Base-by-base conservation (phyloP, 2,329 filamentous ascomycete species). In the Chalara sp. region DNA sequence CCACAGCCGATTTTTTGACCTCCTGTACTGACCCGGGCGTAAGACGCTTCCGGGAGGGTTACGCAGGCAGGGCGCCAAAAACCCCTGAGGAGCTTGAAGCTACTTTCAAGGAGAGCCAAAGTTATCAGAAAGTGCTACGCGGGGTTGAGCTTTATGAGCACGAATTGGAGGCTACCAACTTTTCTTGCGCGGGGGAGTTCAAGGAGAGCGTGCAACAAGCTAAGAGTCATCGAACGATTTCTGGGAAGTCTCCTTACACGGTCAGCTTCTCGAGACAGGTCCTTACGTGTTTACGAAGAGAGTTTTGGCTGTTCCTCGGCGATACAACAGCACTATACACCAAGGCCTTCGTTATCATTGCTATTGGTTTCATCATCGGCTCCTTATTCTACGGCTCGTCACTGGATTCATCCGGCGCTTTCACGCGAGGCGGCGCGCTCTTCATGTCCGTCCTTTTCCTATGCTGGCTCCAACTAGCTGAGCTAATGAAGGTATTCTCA, bases 301-400 rank as follows among this genome's bases (percentile, higher is more conserved):
- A 93, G 66, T 83, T 89, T 53, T 90, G 87, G 84, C 76, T 95
- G 32, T 79, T 90, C 31, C 78, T 80, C 63, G 87, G 87, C 39
- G 87, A 95, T 67, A 83, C 77, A 53, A 83, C 82, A 1, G 85
- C 86, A 0, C 74, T 93, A 1, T 84, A 83, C 65, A 92, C 87
- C 40, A 93, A 92, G 58, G 76, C 86, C 53, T 86, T 89, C 67
- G 89, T 89, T 63, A 87, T 90, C 60, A 68, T 92, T 51, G 78
- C 84, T 51, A 87, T 88, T 64, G 79, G 69, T 50, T 74, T 95
- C 7, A 87, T 95, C 54, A 83, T 91, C 49, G 85, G 87, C 1
- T 88, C 84, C 2, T 73, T 93, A 13, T 93, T 93, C 69, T 88
- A 89, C 60, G 87, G 80, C 10, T 73, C 83, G 62, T 69, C 78